Conservation (phyloP, 1,284 basidiomycete genomes). For the Fomitopsis betulina region DNA sequence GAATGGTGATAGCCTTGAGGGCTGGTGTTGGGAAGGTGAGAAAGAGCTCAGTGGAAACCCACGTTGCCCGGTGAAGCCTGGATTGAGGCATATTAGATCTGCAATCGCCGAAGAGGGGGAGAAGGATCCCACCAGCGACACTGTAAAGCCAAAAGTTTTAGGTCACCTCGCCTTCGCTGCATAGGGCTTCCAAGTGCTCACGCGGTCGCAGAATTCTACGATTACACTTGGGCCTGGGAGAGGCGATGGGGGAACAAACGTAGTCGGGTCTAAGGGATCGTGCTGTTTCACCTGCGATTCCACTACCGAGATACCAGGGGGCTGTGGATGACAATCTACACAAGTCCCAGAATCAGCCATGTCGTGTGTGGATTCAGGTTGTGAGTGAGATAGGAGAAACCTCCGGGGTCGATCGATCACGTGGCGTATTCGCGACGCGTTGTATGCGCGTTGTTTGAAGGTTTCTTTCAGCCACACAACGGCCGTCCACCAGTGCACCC, state of each 20-base stretch:
- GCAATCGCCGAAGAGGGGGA: background rate
- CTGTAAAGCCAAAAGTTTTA: constrained; percentile 29
- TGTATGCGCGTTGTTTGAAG: constrained; percentile 13
- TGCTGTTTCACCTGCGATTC: constrained; percentile 10
- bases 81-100: constrained; percentile 3
- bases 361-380: background rate
- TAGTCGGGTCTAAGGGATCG: constrained; percentile 43
- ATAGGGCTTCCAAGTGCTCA: constrained; percentile 35
- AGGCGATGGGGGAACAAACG: constrained; percentile 55
- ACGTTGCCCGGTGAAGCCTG: constrained; percentile 83
- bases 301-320: background rate
- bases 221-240: constrained; percentile 44
- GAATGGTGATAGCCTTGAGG: constrained; percentile 61
- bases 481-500: background rate
- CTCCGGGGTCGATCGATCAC: constrained; percentile 13
- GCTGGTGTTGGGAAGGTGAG: constrained; percentile 81
- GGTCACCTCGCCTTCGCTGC: background rate
- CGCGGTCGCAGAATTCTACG: constrained; percentile 87
- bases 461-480: background rate
- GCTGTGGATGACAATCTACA: constrained; percentile 18
- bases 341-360: constrained; percentile 18
- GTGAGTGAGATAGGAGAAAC: background rate
- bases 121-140: constrained; percentile 59
- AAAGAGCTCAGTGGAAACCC: constrained; percentile 86
- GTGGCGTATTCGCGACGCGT: constrained; percentile 7